Base-by-base conservation (phyloP, 805 yeast genomes). In the Blastobotrys terrestris region DNA sequence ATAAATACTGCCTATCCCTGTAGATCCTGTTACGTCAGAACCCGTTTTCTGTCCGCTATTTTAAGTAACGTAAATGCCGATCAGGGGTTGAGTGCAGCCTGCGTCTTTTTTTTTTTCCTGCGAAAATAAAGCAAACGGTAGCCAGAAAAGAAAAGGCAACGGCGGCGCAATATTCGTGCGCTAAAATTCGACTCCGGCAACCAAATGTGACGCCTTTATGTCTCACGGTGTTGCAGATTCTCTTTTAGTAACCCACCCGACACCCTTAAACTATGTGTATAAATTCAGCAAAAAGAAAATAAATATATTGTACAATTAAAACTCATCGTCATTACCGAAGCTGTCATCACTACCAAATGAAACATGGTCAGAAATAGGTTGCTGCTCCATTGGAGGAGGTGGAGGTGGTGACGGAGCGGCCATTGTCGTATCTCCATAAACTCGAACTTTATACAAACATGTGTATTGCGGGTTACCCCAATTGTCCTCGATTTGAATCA, bases 391-490 rank as follows among this genome's bases (percentile, higher is more conserved):
- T n/a, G n/a, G n/a, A n/a, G n/a, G n/a, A n/a, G n/a, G n/a, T n/a
- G n/a, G n/a, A n/a, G n/a, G n/a, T n/a, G n/a, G n/a, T n/a, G n/a
- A n/a, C n/a, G n/a, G n/a, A n/a, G n/a, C n/a, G n/a, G n/a, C 35
- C 35, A 26, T 45, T 16, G 4, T 22, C 20, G 35, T 39, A 5
- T 39, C 48, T 2, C 69, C 70, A 53, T 60, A 64, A 11, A 64
- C 65, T 39, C 59, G 52, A 3, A 63, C 56, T 48, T 65, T 58
- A 51, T 67, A 67, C 6, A 67, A 44, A 54, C 71, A 67, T 6
- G 69, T 67, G 50, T 46, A 60, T n/a, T 50, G 53, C n/a, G 54
- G 54, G 31, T 55, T 55, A 1, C 71, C 71, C 69, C 70, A 67
- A 54, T 67, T 67, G 44, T 60, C 60, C 7, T 55, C 60, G 42